A percentile compares a stretch with the other conserved stretches of the same genome.
phyloP scores from a whole-genome alignment of 805 yeast genomes.

The Candida xiaguanensis region DNA sequence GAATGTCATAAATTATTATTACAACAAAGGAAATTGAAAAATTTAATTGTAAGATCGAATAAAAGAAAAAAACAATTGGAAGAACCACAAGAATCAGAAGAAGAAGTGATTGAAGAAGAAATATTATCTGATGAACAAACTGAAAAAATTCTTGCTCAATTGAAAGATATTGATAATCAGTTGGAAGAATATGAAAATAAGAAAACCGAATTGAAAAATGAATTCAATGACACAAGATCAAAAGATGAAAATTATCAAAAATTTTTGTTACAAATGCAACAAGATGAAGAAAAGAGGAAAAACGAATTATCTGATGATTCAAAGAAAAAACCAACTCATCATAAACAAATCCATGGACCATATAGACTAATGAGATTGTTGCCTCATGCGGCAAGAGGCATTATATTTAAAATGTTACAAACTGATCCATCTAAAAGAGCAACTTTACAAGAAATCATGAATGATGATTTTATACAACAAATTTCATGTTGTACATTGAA shows the following conservation, averaged over 20 bases:
- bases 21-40: constrained; percentile 55
- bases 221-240: constrained; percentile 21
- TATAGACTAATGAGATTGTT: constrained; percentile 74
- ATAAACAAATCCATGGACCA: constrained; percentile 73
- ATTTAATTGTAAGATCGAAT: constrained; percentile 38
- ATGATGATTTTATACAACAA: constrained; percentile 67
- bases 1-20: constrained; percentile 65
- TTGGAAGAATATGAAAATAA: constrained; percentile 34
- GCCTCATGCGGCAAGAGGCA: constrained; percentile 81
- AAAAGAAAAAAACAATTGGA: constrained; percentile 30
- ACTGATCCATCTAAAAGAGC: constrained; percentile 63
- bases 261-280: constrained; percentile 7
- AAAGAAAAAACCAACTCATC: constrained; percentile 33
- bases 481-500: constrained; percentile 58
- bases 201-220: constrained; percentile 32
- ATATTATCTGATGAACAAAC: constrained; percentile 29
- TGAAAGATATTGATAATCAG: constrained; percentile 33
- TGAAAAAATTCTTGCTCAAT: constrained; percentile 28
- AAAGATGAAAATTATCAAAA: constrained; percentile 8
- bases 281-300: constrained; percentile 9
- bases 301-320: constrained; percentile 12
- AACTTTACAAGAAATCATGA: constrained; percentile 58
- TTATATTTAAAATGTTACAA: constrained; percentile 61
- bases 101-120: constrained; percentile 17
- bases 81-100: constrained; percentile 13